These are phyloP conservation scores for Leucosporidium creatinivorum DNA, from an alignment of 768 basidiomycete species.

Conservation along the genomic window DNA sequence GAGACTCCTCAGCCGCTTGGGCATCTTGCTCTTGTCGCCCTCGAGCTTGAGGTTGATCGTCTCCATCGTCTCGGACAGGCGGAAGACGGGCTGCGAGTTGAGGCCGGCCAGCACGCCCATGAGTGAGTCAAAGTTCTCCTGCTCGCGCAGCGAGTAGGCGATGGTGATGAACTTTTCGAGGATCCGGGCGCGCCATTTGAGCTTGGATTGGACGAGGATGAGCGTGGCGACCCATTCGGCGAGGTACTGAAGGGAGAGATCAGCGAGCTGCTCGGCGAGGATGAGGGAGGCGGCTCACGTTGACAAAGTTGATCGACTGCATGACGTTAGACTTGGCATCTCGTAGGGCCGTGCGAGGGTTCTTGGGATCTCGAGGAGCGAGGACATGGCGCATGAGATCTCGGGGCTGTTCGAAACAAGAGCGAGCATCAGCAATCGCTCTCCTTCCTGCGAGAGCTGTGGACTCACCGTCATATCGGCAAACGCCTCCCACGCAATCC, in stretches of 20 bases:
- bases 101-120: conserved; percentile 93
- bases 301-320: conserved; percentile 34
- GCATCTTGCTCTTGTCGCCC: conserved; percentile 47
- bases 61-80: conserved; percentile 65
- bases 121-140: conserved; percentile 88
- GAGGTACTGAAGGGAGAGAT: conserved; percentile 13
- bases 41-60: conserved; percentile 59
- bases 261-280: background rate
- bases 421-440: background rate
- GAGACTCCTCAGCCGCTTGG: conserved; percentile 72
- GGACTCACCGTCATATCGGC: conserved; percentile 27
- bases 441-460: no score
- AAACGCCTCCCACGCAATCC: conserved; percentile 35
- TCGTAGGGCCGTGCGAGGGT: conserved; percentile 23
- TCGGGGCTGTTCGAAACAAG: conserved; percentile 26
- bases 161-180: conserved; percentile 85
- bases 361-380: conserved; percentile 33
- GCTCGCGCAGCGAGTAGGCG: conserved; percentile 64
- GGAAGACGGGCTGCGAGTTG: conserved; percentile 69
- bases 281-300: conserved; percentile 17
- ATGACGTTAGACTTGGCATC: conserved; percentile 27
- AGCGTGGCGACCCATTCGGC: conserved; percentile 72
- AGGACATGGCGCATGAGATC: conserved; percentile 38
- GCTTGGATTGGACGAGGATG: conserved; percentile 77
- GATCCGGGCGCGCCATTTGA: conserved; percentile 64